Evolutionary conservation across 2,329 filamentous ascomycete species (phyloP), one percentile per base, ranked within the genome.

Genomic region (Amauroascus niger): DNA sequence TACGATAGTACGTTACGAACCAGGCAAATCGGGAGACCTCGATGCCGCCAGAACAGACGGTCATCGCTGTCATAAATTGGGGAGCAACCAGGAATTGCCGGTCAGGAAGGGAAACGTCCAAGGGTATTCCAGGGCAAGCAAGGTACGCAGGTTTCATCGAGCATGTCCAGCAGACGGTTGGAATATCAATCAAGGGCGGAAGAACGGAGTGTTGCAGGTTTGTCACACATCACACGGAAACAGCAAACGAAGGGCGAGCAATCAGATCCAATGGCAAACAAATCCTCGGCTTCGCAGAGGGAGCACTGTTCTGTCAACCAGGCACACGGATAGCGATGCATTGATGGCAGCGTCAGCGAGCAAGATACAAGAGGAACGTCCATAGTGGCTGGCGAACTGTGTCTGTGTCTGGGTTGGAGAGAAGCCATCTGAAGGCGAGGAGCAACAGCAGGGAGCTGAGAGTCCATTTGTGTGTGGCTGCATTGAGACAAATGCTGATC

Each of bases 291-390:
- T 37, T 28, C 20, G 30, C 5, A 3, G 6, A 9, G 13, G 18
- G 20, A 20, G 44, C 44, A 35, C 51, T 53, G 44, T 53, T 53
- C 44, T 53, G 51, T 53, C 51, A 53, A 43, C 51, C 51, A 53
- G 51, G 51, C 44, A 53, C 20, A 52, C 39, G 35, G 39, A 52
- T 24, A 32, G 51, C 13, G 24, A 48, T 32, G 32, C 33, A 46
- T 53, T n/a, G 35, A 33, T 43, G 44, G 26, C 45, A 43, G 28
- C 35, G 22, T 49, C 41, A 52, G 13, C 50, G 30, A 52, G 37
- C 37, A 44, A n/a, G n/a, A n/a, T n/a, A n/a, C n/a, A n/a, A n/a
- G n/a, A n/a, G n/a, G n/a, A n/a, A n/a, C n/a, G n/a, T n/a, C n/a
- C n/a, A n/a, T n/a, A n/a, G n/a, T n/a, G n/a, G n/a, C 37, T 30